Evolutionary conservation across 176 grass and related monocot genomes (phyloP).

Genomic region (Miscanthus lutarioriparius): DNA sequence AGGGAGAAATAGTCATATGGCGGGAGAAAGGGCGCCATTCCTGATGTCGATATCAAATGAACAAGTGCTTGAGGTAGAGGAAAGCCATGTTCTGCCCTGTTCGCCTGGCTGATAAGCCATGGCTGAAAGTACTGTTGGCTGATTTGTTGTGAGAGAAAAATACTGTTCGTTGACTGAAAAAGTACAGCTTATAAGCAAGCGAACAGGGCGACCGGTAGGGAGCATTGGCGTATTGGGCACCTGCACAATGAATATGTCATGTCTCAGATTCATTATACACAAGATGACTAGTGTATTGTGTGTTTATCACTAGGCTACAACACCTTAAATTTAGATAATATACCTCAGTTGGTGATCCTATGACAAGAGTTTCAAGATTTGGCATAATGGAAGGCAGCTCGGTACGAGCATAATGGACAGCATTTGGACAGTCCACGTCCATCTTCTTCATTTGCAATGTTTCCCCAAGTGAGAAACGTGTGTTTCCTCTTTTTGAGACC

Average conservation of each 20-base stretch:
- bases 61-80: conserved; percentile 21
- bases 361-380: neutral
- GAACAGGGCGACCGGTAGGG: no score
- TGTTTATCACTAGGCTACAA: neutral
- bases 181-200: no score
- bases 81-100: no score
- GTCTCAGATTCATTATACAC: neutral
- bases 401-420: neutral
- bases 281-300: neutral
- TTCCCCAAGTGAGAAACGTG: neutral
- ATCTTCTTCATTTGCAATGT: conserved; percentile 17
- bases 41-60: neutral
- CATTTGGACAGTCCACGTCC: neutral
- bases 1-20: neutral
- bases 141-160: no score
- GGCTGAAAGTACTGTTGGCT: no score
- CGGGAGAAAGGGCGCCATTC: rapidly evolving
- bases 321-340: neutral
- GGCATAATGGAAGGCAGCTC: neutral
- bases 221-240: neutral
- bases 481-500: no score
- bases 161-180: no score
- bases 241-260: neutral
- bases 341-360: neutral
- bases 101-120: no score